Conservation (phyloP, 2,329 filamentous ascomycete species). For the Trichoderma asperellum region DNA sequence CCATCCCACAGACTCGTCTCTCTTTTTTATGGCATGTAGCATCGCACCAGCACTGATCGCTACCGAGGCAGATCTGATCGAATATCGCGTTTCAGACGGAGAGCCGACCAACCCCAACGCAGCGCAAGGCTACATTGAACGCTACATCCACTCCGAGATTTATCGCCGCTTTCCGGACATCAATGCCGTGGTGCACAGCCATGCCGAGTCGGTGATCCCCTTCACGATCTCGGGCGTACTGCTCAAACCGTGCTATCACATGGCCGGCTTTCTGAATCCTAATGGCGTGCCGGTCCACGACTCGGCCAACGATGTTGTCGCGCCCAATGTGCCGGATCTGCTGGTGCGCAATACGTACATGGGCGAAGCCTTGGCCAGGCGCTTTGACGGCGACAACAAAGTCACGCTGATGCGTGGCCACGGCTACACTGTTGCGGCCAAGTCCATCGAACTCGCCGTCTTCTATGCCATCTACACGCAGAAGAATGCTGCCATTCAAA, state of each 20-base stretch:
- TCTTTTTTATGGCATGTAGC: neutral
- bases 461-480: neutral
- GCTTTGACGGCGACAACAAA: neutral
- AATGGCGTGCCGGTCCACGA: neutral
- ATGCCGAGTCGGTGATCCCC: neutral
- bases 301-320: neutral
- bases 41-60: neutral
- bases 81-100: neutral
- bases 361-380: neutral
- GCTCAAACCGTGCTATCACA: neutral
- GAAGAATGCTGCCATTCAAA: neutral
- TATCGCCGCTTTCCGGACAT: neutral
- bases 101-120: neutral
- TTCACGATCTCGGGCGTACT: neutral
- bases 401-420: neutral
- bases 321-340: neutral
- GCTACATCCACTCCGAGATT: neutral
- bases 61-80: neutral
- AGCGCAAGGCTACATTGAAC: neutral
- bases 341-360: neutral
- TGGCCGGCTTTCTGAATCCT: neutral
- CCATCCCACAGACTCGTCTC: neutral
- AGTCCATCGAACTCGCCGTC: neutral
- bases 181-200: neutral
- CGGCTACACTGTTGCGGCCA: neutral